Conservation (phyloP, 768 basidiomycete genomes). For the Auricularia sp. region DNA sequence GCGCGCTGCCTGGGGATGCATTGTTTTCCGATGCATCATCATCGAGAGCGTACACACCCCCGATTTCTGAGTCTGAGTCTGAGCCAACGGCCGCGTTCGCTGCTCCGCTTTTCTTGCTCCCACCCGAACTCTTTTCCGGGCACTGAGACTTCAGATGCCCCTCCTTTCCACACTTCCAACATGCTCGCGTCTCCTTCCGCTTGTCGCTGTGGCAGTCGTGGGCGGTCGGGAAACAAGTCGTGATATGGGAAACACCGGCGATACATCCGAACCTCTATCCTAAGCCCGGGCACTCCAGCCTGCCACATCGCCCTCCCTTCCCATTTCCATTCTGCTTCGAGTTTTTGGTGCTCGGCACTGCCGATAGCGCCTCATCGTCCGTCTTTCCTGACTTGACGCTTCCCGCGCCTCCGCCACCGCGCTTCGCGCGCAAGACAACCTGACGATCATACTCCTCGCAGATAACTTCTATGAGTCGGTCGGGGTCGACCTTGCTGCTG, state of each 20-base stretch:
- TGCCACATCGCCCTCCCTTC: not conserved
- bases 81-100: slow-evolving; percentile 7
- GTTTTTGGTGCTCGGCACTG: no score
- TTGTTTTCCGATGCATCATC: no score
- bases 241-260: no score
- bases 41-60: no score
- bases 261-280: no score
- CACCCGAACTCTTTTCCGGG: slow-evolving; percentile 13
- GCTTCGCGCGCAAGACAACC: not conserved
- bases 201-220: no score
- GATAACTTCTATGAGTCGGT: slow-evolving; percentile 18
- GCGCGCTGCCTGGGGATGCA: not conserved
- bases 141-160: slow-evolving; percentile 21
- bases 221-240: no score
- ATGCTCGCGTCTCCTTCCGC: slow-evolving; percentile 1
- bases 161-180: slow-evolving; percentile 22
- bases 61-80: no score
- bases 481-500: slow-evolving; percentile 7
- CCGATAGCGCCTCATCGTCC: no score
- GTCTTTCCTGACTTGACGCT: slow-evolving; percentile 2
- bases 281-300: no score
- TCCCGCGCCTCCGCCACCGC: not conserved
- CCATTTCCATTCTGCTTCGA: not conserved
- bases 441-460: slow-evolving; percentile 21
- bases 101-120: not conserved